These are phyloP conservation scores for Myxozyma lipomycoides DNA, from an alignment of 805 yeast species.

Conservation along the genomic window DNA sequence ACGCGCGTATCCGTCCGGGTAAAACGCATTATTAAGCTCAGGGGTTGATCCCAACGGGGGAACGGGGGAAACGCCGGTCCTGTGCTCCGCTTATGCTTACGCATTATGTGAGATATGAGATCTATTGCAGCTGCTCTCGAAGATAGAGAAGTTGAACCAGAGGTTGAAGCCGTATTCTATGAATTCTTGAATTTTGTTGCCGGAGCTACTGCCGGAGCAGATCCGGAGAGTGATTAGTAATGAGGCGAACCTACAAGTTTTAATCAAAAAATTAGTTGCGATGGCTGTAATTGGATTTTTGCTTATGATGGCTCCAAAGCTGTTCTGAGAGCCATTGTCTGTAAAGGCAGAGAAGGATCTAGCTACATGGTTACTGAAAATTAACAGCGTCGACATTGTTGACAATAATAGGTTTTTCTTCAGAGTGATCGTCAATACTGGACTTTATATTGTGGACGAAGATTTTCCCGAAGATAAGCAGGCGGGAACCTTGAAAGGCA, in stretches of 20 bases:
- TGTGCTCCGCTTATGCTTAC: too few species aligned
- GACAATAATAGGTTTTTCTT: slow-evolving; percentile 36
- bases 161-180: not conserved
- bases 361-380: slow-evolving; percentile 24
- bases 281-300: slow-evolving; percentile 37
- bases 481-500: slow-evolving; percentile 28
- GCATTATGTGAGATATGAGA: slow-evolving; percentile 38
- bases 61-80: too few species aligned
- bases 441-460: slow-evolving; percentile 32
- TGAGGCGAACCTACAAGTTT: slow-evolving; percentile 34
- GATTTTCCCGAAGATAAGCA: slow-evolving; percentile 15
- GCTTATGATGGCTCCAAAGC: slow-evolving; percentile 31
- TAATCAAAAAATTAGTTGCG: slow-evolving; percentile 35
- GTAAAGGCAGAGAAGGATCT: slow-evolving; percentile 28
- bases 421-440: slow-evolving; percentile 35
- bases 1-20: too few species aligned
- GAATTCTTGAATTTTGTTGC: slow-evolving; percentile 1
- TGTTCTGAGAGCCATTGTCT: slow-evolving; percentile 34
- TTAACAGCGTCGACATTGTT: slow-evolving; percentile 28
- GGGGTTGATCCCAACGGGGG: too few species aligned
- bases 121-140: slow-evolving; percentile 33
- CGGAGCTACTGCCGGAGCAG: slow-evolving; percentile 35
- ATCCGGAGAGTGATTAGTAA: slow-evolving; percentile 34
- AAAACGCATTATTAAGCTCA: too few species aligned
- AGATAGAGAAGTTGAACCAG: slow-evolving; percentile 24